Evolutionary conservation across 768 basidiomycete species (phyloP), one percentile per base, ranked within the genome.

Genomic region (Mycena galericulata): DNA sequence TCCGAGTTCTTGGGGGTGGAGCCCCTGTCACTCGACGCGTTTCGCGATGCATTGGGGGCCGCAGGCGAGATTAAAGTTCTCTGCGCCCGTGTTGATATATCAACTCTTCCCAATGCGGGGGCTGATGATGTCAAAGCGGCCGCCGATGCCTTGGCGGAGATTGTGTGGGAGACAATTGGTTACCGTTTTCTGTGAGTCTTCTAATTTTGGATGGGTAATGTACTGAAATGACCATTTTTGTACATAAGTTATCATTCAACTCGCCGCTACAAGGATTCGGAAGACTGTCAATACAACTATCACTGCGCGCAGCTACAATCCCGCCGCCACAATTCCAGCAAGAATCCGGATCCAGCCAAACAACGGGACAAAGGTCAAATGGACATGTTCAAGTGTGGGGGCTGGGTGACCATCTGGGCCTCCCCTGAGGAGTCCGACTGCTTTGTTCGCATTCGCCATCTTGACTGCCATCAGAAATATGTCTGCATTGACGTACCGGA

Each of bases 401-500:
- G 75, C 5, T 70, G 73, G 73, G 22, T 72, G 1, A 53, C 49
- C 20, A 57, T 74, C 2, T 72, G 62, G 17, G 18, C 73, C 1
- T 15, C 45, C 17, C 53, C 58, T 0, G 50, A 32, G 1, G 20
- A 26, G 8, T 7, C 36, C 11, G 29, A 38, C 10, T 56, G 22
- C 2, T 57, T 45, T 34, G 46, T 73, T 18, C 49, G 43, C 10
- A 15, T 72, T 20, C 26, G 36, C 4, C 74, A 74, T 34, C n/a
- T 56, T 1, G 59, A 62, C 26, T 72, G 72, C 36, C 73, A 75
- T 46, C 60, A 69, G 4, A 72, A 62, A 5, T 75, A 75, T 53
- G 49, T 50, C 27, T 50, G 49, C 29, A 50, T 50, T 50, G 49
- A 50, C 27, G 4, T 50, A 8, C 49, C 29, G 18, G 49, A 50